These are phyloP conservation scores for Neofusicoccum kwambonambiense DNA, from an alignment of 2,329 filamentous ascomycete genomes.

Conservation along the genomic window DNA sequence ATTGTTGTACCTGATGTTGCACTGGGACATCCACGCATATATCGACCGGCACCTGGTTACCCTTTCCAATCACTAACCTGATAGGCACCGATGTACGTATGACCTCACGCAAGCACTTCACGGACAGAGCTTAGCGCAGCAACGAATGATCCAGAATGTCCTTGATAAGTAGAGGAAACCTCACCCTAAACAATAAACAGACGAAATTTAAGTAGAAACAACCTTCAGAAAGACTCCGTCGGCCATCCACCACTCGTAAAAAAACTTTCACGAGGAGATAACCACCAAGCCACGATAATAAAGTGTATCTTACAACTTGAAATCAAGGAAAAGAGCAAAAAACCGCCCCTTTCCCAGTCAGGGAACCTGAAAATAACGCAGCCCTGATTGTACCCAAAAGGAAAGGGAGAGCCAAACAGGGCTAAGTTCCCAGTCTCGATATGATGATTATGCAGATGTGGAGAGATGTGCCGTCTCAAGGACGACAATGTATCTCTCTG, in stretches of 20 bases:
- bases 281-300: neutral
- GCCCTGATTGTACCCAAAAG: neutral
- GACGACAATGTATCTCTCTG: neutral
- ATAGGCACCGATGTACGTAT: too few species aligned
- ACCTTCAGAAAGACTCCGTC: neutral
- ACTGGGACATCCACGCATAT: too few species aligned
- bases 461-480: neutral
- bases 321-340: neutral
- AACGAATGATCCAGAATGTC: too few species aligned
- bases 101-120: too few species aligned
- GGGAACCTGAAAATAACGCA: neutral
- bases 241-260: neutral
- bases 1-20: too few species aligned
- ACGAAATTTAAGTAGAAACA: neutral
- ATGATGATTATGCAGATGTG: neutral
- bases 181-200: neutral
- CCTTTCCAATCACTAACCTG: too few species aligned
- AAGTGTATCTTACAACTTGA: neutral
- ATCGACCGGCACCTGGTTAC: too few species aligned
- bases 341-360: neutral
- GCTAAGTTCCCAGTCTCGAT: neutral
- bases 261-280: neutral
- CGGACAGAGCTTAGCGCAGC: too few species aligned
- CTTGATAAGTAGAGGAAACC: neutral
- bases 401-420: neutral